phyloP scores from a whole-genome alignment of 352 stramenopile genomes.

The Pythium insidiosum region DNA sequence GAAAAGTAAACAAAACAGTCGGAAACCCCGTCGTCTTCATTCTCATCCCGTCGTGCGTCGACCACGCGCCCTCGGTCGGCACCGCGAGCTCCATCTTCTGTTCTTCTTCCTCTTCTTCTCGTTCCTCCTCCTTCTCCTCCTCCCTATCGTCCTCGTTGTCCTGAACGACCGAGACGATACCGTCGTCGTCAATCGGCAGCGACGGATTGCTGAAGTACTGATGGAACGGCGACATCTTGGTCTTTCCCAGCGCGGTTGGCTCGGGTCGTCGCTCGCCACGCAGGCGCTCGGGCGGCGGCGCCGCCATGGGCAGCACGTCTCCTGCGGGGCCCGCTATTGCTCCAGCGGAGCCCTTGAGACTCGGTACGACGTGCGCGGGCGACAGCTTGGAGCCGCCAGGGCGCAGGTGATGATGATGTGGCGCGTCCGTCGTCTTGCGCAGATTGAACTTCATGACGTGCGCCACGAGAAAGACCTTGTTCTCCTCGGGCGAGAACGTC shows the following conservation, averaged over 20 bases:
- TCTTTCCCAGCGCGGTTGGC: no score
- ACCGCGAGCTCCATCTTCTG: no score
- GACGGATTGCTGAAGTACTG: conserved; percentile 13
- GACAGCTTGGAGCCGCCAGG: conserved; percentile 11
- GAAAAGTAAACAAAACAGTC: no score
- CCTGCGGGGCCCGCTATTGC: not conserved
- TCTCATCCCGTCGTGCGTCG: no score
- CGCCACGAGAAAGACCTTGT: no score
- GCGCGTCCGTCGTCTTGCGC: conserved; percentile 8
- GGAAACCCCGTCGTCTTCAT: no score
- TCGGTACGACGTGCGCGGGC: not conserved
- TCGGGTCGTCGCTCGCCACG: no score
- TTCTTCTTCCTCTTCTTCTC: no score
- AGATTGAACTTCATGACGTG: conserved; percentile 18
- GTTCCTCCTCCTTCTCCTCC: no score
- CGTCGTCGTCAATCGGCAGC: conserved; percentile 9
- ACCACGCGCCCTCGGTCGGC: no score
- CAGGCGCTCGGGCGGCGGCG: conserved; percentile 7
- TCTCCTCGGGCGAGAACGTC: conserved; percentile 23
- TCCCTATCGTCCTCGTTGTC: no score
- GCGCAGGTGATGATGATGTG: conserved; percentile 8
- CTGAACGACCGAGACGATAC: no score
- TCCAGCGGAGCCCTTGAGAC: not conserved
- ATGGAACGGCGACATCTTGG: conserved; percentile 10
- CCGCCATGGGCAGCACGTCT: not conserved